Evolutionary conservation across 331 rosid species (phyloP).

Genomic region (Malus hybrid): DNA sequence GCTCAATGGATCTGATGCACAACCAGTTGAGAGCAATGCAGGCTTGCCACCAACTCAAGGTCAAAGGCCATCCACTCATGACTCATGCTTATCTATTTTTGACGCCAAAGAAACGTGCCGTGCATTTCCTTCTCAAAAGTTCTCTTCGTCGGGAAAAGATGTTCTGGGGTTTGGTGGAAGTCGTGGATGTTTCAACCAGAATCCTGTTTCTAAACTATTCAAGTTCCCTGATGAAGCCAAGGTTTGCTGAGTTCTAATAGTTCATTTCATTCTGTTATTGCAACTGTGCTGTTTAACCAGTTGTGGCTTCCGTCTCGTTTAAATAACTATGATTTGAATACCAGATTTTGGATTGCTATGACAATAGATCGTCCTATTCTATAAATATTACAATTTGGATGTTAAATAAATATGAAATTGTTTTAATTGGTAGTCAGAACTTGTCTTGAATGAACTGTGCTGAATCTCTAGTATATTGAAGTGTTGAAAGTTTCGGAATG

Average conservation of each 20-base stretch:
- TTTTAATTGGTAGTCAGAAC: neutral
- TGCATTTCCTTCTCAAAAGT: slow-evolving; percentile 55
- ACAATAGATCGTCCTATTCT: neutral
- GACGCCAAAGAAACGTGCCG: slow-evolving; percentile 89
- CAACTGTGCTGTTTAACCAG: slow-evolving; percentile 1
- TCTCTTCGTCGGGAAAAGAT: slow-evolving; percentile 33
- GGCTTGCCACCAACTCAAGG: slow-evolving; percentile 34
- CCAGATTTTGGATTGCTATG: neutral
- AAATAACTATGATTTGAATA: neutral
- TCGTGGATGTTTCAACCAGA: slow-evolving; percentile 31
- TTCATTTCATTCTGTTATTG: slow-evolving; percentile 3
- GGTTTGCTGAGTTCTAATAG: slow-evolving; percentile 35
- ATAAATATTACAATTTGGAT: neutral
- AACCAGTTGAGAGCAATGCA: slow-evolving; percentile 21
- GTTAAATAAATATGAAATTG: neutral
- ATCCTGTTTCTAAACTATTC: slow-evolving; percentile 32
- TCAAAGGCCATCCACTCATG: slow-evolving; percentile 34
- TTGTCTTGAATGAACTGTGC: neutral
- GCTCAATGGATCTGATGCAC: slow-evolving; percentile 18
- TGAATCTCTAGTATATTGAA: neutral
- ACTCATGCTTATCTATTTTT: slow-evolving; percentile 51
- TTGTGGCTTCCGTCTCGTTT: neutral
- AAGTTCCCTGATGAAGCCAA: slow-evolving; percentile 34
- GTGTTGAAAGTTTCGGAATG: neutral
- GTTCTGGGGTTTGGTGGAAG: slow-evolving; percentile 29